Conservation (phyloP, 2,329 filamentous ascomycete species). For the Ceratocystis smalleyi region DNA sequence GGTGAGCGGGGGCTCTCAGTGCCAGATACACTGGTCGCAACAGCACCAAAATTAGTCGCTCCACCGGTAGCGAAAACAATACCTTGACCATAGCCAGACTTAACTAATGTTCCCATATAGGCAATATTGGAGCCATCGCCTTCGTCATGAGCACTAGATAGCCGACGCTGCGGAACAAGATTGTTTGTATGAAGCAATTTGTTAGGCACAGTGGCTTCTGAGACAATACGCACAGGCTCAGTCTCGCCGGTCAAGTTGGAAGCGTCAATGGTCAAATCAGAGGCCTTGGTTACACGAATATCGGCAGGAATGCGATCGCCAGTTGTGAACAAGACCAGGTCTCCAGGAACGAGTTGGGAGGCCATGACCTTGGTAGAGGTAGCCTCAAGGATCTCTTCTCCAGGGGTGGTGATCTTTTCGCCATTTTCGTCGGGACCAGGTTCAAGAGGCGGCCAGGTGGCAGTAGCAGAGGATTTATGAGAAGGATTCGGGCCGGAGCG, state of each 20-base stretch:
- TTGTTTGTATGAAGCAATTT: not conserved
- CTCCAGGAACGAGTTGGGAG: constrained; percentile 73
- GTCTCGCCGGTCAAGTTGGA: constrained; percentile 96
- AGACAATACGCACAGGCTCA: constrained; percentile 68
- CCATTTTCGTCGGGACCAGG: constrained; percentile 24
- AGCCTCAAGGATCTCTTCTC: constrained; percentile 50
- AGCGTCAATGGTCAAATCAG: constrained; percentile 85
- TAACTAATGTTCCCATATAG: constrained; percentile 94
- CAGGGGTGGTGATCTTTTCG: constrained; percentile 41
- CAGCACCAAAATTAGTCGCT: constrained; percentile 88
- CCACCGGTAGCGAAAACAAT: constrained; percentile 94
- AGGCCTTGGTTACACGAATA: constrained; percentile 78
- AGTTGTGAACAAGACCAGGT: constrained; percentile 84
- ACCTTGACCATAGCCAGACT: constrained; percentile 86
- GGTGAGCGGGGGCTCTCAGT: constrained; percentile 93
- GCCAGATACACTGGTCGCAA: constrained; percentile 82
- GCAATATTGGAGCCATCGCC: constrained; percentile 80
- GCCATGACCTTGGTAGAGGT: constrained; percentile 76
- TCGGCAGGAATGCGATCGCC: constrained; percentile 94
- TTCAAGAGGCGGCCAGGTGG: constrained; percentile 33
- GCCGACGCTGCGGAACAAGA: constrained; percentile 18
- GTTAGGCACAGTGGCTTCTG: constrained; percentile 34
- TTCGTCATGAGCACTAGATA: constrained; percentile 21
- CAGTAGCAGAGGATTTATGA: constrained; percentile 23
- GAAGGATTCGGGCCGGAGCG: constrained; percentile 34